phyloP scores from a whole-genome alignment of 108 stramenopile genomes.

The Pseudonitzschia multiseries region DNA sequence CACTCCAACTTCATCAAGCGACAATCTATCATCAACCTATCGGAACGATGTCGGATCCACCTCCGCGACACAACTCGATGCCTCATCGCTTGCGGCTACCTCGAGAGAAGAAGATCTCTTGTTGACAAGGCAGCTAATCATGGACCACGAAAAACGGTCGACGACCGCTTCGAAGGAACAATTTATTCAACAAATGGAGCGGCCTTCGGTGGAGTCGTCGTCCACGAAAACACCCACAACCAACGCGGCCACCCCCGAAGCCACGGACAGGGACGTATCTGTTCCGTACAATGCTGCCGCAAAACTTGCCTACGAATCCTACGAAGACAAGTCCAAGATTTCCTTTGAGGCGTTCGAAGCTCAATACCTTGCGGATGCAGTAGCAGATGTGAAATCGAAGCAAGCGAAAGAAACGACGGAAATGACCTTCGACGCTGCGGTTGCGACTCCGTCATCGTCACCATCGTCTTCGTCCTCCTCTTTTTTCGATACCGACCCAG shows the following conservation, averaged over 20 bases:
- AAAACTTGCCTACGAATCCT: constrained; percentile 41
- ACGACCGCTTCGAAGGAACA: constrained; percentile 43
- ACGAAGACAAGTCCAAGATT: constrained; percentile 21
- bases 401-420: constrained; percentile 9
- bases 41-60: neutral
- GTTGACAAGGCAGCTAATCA: constrained; percentile 47
- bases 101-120: constrained; percentile 49
- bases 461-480: neutral
- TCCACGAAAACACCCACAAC: neutral
- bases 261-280: constrained; percentile 22
- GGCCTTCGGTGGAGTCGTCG: constrained; percentile 12
- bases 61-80: neutral
- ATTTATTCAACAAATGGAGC: constrained; percentile 38
- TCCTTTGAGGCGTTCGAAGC: constrained; percentile 34
- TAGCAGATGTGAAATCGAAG: constrained; percentile 41
- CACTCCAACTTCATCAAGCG: neutral
- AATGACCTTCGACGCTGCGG: too few relatives aligned
- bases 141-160: constrained; percentile 41
- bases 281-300: constrained; percentile 46
- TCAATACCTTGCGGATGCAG: constrained; percentile 42
- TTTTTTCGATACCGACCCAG: neutral
- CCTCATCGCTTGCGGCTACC: constrained; percentile 36
- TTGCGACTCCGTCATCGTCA: too few relatives aligned
- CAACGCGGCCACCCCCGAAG: neutral
- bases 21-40: too few relatives aligned